Percentiles rank a stretch among this genome's conserved stretches.
phyloP scores from a whole-genome alignment of 257 asterid species.

The Cynanchum wilfordii region DNA sequence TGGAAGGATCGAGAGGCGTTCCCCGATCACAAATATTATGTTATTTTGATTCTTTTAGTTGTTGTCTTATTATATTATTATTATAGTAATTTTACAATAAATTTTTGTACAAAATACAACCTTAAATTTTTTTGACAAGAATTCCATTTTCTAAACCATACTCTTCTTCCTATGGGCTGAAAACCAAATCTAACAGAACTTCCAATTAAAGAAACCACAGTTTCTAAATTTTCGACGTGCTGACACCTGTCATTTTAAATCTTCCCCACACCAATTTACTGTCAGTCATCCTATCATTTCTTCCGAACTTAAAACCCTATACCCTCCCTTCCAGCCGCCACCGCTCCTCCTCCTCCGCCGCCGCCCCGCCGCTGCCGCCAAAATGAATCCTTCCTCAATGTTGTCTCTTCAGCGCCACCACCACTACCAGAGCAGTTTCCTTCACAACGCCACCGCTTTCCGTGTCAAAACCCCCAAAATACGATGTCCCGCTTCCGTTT shows the following conservation, averaged over 20 bases:
- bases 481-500: constrained; percentile 25
- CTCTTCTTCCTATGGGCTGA: background rate
- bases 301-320: constrained; percentile 8
- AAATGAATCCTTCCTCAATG: constrained; percentile 44
- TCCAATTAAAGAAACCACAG: background rate
- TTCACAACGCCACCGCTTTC: constrained; percentile 20
- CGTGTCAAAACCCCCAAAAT: constrained; percentile 25
- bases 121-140: too few relatives aligned
- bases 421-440: constrained; percentile 16
- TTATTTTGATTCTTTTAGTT: too few relatives aligned
- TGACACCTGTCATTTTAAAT: background rate
- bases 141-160: too few relatives aligned
- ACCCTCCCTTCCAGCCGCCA: constrained; percentile 9
- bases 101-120: too few relatives aligned
- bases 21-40: too few relatives aligned
- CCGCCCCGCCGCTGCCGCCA: constrained; percentile 25
- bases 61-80: too few relatives aligned
- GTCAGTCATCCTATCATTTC: background rate
- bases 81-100: too few relatives aligned
- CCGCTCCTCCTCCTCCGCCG: background rate
- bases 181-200: background rate
- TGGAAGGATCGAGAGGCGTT: too few relatives aligned
- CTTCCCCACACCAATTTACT: background rate
- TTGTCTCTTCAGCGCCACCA: constrained; percentile 40
- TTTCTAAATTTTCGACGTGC: background rate